Percentiles rank a stretch among this genome's conserved stretches.
Conservation (phyloP, 768 basidiomycete species). For the Macrolepiota dolichaula region DNA sequence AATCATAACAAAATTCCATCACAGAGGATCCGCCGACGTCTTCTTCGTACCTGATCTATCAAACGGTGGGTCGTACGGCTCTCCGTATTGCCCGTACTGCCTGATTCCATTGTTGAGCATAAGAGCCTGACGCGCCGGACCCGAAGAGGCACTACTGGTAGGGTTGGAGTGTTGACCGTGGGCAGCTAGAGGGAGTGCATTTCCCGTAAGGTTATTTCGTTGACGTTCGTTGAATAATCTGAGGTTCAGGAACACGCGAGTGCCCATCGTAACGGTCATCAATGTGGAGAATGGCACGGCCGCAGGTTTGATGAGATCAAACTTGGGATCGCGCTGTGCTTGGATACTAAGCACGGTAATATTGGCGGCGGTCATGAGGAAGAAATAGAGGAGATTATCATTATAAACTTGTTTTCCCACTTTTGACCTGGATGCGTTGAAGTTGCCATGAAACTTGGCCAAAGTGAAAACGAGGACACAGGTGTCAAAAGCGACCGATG, state of each 20-base stretch:
- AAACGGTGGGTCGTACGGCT: not conserved
- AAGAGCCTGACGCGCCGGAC: not conserved
- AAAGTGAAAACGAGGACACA: conserved; percentile 4
- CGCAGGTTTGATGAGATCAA: conserved; percentile 7
- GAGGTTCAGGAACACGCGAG: conserved; percentile 7
- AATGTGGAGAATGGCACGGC: conserved; percentile 7
- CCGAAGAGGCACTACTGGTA: not conserved
- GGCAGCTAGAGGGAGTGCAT: not conserved
- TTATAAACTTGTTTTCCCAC: conserved; percentile 5
- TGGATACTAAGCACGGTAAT: conserved; percentile 1
- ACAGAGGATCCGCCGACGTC: not conserved
- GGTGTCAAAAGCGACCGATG: conserved; percentile 6
- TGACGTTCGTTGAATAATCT: conserved; percentile 2
- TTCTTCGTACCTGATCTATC: not conserved
- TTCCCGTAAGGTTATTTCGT: not conserved
- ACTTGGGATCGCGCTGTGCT: conserved; percentile 1
- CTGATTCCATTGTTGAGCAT: not conserved
- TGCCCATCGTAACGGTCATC: conserved; percentile 9
- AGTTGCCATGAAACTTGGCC: not conserved
- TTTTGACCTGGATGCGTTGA: not conserved
- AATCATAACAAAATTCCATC: not conserved
- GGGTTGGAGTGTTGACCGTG: not conserved
- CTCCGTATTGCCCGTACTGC: not conserved
- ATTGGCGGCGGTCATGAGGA: conserved; percentile 6
- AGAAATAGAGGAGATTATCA: conserved; percentile 5